A percentile compares a stretch with the other conserved stretches of the same genome.
Evolutionary conservation across 148 eudicot genomes (phyloP).

Genomic region (Spergularia marina): DNA sequence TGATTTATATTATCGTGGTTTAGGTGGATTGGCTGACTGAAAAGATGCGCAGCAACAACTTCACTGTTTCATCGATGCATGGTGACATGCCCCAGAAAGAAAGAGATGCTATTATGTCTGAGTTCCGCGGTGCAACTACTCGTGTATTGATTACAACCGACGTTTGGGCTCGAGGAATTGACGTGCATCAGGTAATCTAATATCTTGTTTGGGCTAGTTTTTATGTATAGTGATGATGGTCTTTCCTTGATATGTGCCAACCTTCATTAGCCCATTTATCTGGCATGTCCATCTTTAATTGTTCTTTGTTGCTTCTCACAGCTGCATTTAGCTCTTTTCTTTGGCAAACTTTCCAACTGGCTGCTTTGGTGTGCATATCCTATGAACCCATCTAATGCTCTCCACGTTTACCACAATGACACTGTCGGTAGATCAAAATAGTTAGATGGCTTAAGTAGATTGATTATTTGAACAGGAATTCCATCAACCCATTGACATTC

Average conservation of each 20-base stretch:
- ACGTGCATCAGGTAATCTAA: constrained; percentile 82
- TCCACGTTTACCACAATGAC: too few relatives aligned
- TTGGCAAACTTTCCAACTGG: neutral
- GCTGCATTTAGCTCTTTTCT: neutral
- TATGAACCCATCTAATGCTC: neutral
- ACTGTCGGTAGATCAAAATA: too few relatives aligned
- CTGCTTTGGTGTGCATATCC: neutral
- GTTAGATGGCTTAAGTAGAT: too few relatives aligned
- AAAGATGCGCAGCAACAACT: constrained; percentile 91
- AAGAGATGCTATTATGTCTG: constrained; percentile 94
- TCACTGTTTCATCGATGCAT: constrained; percentile 96
- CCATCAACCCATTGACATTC: neutral
- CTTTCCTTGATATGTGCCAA: neutral
- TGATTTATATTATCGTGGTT: neutral
- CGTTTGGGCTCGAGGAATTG: constrained; percentile 97
- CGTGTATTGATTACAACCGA: constrained; percentile 96
- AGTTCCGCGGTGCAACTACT: constrained; percentile 71
- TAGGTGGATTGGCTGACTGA: constrained; percentile 96
- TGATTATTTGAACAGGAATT: neutral
- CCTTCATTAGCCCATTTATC: neutral
- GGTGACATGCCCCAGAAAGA: constrained; percentile 99
- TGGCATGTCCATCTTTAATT: neutral
- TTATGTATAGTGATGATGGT: neutral
- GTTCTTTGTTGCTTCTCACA: neutral
- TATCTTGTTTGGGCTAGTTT: neutral